Percentiles rank a stretch among this genome's conserved stretches.
phyloP scores from a whole-genome alignment of 768 basidiomycete species.

The Mycena galericulata region DNA sequence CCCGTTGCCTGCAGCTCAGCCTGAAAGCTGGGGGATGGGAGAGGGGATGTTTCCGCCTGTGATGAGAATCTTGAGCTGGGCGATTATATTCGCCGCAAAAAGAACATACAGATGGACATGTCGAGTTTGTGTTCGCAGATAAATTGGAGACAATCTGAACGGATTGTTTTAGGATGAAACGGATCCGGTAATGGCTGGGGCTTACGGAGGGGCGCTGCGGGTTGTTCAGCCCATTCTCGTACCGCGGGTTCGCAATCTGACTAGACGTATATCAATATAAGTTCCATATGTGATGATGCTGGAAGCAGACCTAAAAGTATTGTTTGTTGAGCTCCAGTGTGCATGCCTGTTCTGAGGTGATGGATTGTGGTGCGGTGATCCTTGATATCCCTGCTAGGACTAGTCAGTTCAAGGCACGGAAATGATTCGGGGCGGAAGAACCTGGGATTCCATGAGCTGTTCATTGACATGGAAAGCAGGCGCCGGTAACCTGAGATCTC shows the following conservation, averaged over 20 bases:
- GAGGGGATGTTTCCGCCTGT: conserved; percentile 2
- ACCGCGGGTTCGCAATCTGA: background rate
- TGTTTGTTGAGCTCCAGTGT: background rate
- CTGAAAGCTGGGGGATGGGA: background rate
- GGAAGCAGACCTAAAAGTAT: background rate
- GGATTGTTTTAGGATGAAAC: no score
- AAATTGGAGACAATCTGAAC: background rate
- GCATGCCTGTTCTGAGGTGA: background rate
- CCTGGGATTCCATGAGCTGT: no score
- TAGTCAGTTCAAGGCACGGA: no score
- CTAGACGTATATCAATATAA: background rate
- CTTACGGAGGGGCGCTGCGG: conserved; percentile 16
- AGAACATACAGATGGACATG: background rate
- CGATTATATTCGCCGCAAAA: no score
- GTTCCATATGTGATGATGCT: background rate
- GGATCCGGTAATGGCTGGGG: no score
- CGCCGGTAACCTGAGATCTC: background rate
- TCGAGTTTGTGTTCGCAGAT: conserved; percentile 2
- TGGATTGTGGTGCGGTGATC: background rate
- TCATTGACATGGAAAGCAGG: conserved; percentile 8
- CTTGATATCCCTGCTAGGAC: background rate
- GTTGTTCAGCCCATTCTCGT: background rate
- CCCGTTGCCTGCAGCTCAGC: background rate
- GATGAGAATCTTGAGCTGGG: background rate
- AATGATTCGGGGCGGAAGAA: no score